Evolutionary conservation across 768 basidiomycete species (phyloP), one percentile per base, ranked within the genome.

Genomic region (Infundibulicybe gibba): DNA sequence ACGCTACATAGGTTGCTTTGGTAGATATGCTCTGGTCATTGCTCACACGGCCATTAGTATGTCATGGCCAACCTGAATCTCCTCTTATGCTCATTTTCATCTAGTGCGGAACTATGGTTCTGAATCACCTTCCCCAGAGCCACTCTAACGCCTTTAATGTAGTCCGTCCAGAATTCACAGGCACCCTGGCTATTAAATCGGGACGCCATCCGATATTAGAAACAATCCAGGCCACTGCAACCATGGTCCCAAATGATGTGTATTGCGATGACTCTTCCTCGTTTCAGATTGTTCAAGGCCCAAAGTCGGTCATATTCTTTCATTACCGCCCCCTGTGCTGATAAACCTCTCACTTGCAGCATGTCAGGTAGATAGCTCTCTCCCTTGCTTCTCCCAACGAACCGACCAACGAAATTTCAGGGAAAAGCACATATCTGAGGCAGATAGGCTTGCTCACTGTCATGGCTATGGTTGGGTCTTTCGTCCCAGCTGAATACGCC

Each of bases 151-250:
- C 9, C 9, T 41, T 6, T 16, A 17, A 14, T 34, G 3, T 40
- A 94, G 93, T 87, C 17, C 89, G 94, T 3, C 94, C 94, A 1
- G 92, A 95, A 55, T 93, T 91, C 57, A 94, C 91, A 6, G 88
- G 84, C 2, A 94, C 90, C 2, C 69, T 94, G 6, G 92, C 93
- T 1, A 85, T 97, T 63, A 94, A 93, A 62, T 77, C 80, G 0
- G 93, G 94, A 1, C 77, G 90, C 2, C 94, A 97, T 61, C 94
- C 95, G 1, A 76, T 97, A 6, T 74, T 95, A 12, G 91, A 95
- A 61, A 82, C 71, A 5, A 70, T 85, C 2, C 81, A 86, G 49
- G 69, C 80, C 1, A 76, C 79, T 0, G 87, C 83, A 3, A 80
- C 75, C 4, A 70, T 94, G 20, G 82, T 97, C 3, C 77, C 90